Evolutionary conservation across 2,329 filamentous ascomycete genomes (phyloP).

Genomic region (Aspergillus oerlinghausenensis): DNA sequence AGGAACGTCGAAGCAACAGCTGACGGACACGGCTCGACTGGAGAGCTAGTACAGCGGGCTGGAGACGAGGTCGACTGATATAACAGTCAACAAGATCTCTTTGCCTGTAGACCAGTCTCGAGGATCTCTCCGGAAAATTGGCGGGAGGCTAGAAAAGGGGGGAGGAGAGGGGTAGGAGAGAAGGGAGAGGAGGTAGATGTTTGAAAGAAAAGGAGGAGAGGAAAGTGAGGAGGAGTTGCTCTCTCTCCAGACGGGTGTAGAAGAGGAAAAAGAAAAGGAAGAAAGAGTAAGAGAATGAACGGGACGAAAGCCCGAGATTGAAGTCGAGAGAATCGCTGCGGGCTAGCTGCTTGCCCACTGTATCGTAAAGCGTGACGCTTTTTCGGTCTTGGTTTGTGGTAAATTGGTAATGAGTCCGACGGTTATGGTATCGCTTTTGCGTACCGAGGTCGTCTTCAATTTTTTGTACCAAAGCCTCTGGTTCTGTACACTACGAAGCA

Average conservation of each 20-base stretch:
- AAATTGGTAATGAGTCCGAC: background rate
- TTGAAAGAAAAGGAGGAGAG: conserved; percentile 26
- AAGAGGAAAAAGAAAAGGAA: conserved; percentile 30
- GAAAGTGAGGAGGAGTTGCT: conserved; percentile 35
- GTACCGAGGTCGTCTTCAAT: conserved; percentile 3
- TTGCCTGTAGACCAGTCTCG: conserved; percentile 32
- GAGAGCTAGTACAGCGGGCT: conserved; percentile 30
- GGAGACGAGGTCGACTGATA: conserved; percentile 25
- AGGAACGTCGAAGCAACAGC: conserved; percentile 32
- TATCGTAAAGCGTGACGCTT: conserved; percentile 20
- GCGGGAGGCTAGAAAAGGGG: conserved; percentile 24
- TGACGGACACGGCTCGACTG: conserved; percentile 37
- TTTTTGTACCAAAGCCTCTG: conserved; percentile 1
- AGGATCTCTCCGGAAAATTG: conserved; percentile 36
- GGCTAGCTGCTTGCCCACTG: conserved; percentile 17
- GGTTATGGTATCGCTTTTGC: conserved; percentile 6
- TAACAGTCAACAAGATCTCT: conserved; percentile 24
- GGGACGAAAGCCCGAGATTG: conserved; percentile 23
- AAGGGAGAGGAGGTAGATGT: conserved; percentile 30
- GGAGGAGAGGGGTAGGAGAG: conserved; percentile 24
- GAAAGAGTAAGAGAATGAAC: conserved; percentile 25
- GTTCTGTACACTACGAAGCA: background rate
- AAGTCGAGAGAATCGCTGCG: conserved; percentile 19
- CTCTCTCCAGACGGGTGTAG: conserved; percentile 42
- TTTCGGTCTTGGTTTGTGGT: conserved; percentile 10